A percentile compares a stretch with the other conserved stretches of the same genome.
Conservation (phyloP, 805 yeast species). For the Torulaspora indica region DNA sequence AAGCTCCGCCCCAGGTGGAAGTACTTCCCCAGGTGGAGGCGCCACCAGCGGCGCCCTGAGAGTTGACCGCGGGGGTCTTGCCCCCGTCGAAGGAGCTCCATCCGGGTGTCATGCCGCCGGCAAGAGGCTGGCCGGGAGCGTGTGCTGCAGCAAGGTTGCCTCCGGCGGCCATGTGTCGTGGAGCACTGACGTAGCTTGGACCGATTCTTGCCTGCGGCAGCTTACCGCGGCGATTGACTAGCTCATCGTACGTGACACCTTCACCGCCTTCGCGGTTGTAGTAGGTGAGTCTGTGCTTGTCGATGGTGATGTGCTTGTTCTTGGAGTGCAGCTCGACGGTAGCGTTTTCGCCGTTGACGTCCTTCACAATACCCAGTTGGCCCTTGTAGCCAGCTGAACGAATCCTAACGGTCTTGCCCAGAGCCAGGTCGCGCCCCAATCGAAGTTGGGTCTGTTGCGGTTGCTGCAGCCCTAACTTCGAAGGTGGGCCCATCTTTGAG, state of each 20-base stretch:
- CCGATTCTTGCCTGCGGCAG: slow-evolving; percentile 37
- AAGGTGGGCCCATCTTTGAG: slow-evolving; percentile 51
- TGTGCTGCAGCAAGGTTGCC: slow-evolving; percentile 30
- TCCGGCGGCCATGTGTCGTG: slow-evolving; percentile 34
- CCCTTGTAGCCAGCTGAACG: slow-evolving; percentile 93
- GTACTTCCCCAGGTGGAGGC: slow-evolving; percentile 38
- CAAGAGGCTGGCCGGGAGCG: slow-evolving; percentile 33
- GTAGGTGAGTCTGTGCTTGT: slow-evolving; percentile 72
- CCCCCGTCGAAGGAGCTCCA: slow-evolving; percentile 54
- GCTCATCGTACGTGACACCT: slow-evolving; percentile 73
- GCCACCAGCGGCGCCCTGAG: slow-evolving; percentile 32
- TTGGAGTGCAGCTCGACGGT: slow-evolving; percentile 92
- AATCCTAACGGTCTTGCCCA: slow-evolving; percentile 81
- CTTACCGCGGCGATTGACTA: slow-evolving; percentile 50
- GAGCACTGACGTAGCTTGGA: slow-evolving; percentile 35
- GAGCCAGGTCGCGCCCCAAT: slow-evolving; percentile 74
- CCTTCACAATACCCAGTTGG: slow-evolving; percentile 85
- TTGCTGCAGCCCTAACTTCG: slow-evolving; percentile 38
- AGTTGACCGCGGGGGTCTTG: slow-evolving; percentile 39
- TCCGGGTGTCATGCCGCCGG: slow-evolving; percentile 47
- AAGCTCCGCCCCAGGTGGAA: slow-evolving; percentile 42
- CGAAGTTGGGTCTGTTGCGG: slow-evolving; percentile 49
- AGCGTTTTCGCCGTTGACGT: slow-evolving; percentile 87
- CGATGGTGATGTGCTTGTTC: slow-evolving; percentile 79
- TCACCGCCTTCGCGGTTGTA: slow-evolving; percentile 58